Conservation (phyloP, 73 alveolate species). For the Paramecium sexaurelia region DNA sequence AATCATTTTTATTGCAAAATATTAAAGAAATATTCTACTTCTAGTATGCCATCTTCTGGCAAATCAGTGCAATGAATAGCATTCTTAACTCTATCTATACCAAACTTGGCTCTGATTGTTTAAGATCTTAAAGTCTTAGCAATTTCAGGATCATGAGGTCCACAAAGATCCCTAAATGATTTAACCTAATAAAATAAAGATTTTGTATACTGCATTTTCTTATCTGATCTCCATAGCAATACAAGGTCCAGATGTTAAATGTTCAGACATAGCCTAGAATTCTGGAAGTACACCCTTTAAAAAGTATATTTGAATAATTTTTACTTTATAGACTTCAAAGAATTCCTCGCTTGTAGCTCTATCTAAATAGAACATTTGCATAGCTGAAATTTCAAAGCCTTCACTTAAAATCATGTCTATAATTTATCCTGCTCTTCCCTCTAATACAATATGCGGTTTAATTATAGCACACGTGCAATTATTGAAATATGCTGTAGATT, state of each 20-base stretch:
- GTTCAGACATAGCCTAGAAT: slow-evolving; percentile 89
- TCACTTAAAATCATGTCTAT: slow-evolving; percentile 91
- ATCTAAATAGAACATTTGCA: slow-evolving; percentile 91
- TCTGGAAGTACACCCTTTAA: slow-evolving; percentile 94
- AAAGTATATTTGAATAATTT: too few relatives aligned
- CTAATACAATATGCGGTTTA: slow-evolving; percentile 91
- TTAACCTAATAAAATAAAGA: slow-evolving; percentile 34
- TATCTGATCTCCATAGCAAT: slow-evolving; percentile 96
- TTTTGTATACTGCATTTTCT: slow-evolving; percentile 85
- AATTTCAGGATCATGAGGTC: slow-evolving; percentile 99
- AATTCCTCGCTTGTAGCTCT: slow-evolving; percentile 94
- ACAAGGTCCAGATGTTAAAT: slow-evolving; percentile 93
- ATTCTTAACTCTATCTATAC: slow-evolving; percentile 92
- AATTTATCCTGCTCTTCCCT: slow-evolving; percentile 91
- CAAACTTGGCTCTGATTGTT: slow-evolving; percentile 97
- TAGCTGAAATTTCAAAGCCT: slow-evolving; percentile 97
- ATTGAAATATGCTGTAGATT: slow-evolving; percentile 84
- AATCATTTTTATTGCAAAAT: slow-evolving; percentile 69
- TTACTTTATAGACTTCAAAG: slow-evolving; percentile 92
- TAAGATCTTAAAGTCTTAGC: slow-evolving; percentile 94
- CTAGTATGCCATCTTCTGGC: slow-evolving; percentile 96
- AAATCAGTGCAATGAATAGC: slow-evolving; percentile 98
- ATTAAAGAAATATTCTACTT: slow-evolving; percentile 91
- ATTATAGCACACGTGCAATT: slow-evolving; percentile 94
- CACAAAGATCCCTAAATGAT: slow-evolving; percentile 89